Evolutionary conservation across 31 red algal species (phyloP), one percentile per base, ranked within the genome.

Genomic region (Porphyra umbilicalis): DNA sequence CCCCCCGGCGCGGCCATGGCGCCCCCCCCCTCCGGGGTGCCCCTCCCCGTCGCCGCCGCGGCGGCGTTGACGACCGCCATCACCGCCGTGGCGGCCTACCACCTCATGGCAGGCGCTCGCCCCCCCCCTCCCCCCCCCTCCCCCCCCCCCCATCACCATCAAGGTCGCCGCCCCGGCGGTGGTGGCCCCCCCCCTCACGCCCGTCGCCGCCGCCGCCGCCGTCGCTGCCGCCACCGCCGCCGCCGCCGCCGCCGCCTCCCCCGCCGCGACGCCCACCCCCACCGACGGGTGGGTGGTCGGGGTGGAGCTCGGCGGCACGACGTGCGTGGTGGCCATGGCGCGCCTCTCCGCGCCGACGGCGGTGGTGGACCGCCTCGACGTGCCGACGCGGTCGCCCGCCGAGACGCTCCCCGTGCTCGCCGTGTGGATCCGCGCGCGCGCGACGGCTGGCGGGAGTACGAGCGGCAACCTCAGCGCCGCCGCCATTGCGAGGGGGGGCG

Each of bases 221-320:
- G 57, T 29, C 57, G 25, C 57, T 8, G 57, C 11, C 57, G 30
- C 11, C 11, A 1, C 11, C 14, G 57, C 57, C 57, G 20, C 57
- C 57, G 6, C 57, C 44, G 13, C 44, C 13, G 13, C 57, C 20
- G 30, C 57, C 57, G 2, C 57, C 0, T 4, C 57, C 57, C 5
- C 57, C 57, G 2, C 57, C 57, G 10, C 42, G 2, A 4, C 57
- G 25, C 4, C 57, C 57, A 25, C 25, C 18, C 77, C 84, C 9
- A 39, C 91, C 37, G 83, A 34, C 34, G 75, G 83, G 8, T 88
- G 85, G 15, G 82, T 94, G 38, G 92, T 87, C 35, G 94, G 85
- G 25, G 85, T 99, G 11, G 94, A 96, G 87, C 94, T 99, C 35
- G 94, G 94, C 35, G 94, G 94, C 76, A 96, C 94, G 32, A 88